Conservation (phyloP, 2,329 filamentous ascomycete species). For the Alternaria burnsii region DNA sequence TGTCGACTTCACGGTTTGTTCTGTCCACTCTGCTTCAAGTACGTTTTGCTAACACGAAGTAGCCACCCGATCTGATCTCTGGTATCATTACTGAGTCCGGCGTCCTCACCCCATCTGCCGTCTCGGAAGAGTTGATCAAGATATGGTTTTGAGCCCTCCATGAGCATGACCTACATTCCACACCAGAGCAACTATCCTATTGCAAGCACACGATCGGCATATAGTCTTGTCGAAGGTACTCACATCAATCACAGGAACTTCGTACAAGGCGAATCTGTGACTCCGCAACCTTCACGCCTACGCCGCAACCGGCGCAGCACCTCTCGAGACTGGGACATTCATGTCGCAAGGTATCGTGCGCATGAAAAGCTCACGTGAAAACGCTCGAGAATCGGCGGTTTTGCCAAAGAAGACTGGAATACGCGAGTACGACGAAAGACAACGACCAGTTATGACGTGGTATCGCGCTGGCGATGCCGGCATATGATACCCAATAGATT, state of each 20-base stretch:
- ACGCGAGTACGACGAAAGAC: not conserved
- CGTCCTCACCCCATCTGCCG: constrained; percentile 73
- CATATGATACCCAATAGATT: constrained; percentile 21
- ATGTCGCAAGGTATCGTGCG: constrained; percentile 19
- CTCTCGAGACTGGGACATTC: constrained; percentile 4
- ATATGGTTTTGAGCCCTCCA: constrained; percentile 59
- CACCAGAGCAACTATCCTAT: constrained; percentile 14
- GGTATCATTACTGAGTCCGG: constrained; percentile 80
- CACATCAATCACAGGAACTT: constrained; percentile 21
- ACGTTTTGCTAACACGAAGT: constrained; percentile 11
- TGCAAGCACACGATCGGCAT: not conserved
- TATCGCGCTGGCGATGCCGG: not conserved
- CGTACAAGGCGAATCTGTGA: constrained; percentile 9
- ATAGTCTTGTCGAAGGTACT: constrained; percentile 12
- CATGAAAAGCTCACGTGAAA: constrained; percentile 15
- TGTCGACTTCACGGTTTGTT: constrained; percentile 74
- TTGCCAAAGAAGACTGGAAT: not conserved
- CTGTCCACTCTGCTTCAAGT: not conserved
- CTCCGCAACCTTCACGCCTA: constrained; percentile 14
- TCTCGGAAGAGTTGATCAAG: constrained; percentile 74
- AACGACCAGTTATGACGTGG: not conserved
- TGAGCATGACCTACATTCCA: constrained; percentile 14
- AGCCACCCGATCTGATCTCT: constrained; percentile 74
- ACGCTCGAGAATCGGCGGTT: not conserved
- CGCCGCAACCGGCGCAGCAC: constrained; percentile 20